Evolutionary conservation across 129 eudicot genomes (phyloP).

Genomic region (Escallonia herrerae): DNA sequence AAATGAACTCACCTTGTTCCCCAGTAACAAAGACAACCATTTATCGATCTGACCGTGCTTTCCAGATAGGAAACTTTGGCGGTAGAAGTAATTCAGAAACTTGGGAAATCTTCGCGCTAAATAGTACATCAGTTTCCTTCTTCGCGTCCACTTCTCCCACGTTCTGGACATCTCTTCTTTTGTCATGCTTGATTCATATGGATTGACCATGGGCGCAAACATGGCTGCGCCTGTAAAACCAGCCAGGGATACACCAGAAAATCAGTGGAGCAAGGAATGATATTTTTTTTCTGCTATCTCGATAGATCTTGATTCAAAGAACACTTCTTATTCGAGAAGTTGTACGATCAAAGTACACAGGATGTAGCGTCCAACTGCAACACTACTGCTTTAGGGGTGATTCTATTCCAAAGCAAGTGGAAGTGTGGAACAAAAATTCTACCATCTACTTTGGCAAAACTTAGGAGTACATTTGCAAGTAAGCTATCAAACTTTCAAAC

Average conservation of each 20-base stretch:
- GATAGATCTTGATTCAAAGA: too few relatives aligned
- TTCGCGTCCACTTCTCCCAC: conserved; percentile 70
- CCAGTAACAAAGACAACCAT: conserved; percentile 61
- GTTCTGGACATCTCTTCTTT: conserved; percentile 59
- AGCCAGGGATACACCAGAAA: not conserved
- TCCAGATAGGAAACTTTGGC: conserved; percentile 74
- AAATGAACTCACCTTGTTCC: conserved; percentile 42
- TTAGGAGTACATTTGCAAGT: too few relatives aligned
- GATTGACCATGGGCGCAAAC: conserved; percentile 86
- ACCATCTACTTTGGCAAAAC: too few relatives aligned
- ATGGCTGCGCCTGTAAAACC: conserved; percentile 66
- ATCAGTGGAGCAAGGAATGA: not conserved
- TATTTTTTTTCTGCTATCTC: not conserved
- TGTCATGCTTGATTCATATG: conserved; percentile 74
- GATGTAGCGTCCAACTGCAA: too few relatives aligned
- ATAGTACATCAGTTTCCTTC: conserved; percentile 60
- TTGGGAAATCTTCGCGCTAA: conserved; percentile 73
- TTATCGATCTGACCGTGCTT: conserved; percentile 75
- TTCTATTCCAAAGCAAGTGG: too few relatives aligned
- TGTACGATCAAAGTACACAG: too few relatives aligned
- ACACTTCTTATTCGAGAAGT: too few relatives aligned
- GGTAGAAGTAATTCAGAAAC: conserved; percentile 56
- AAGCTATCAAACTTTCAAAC: too few relatives aligned
- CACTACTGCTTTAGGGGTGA: too few relatives aligned
- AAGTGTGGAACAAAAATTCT: too few relatives aligned